A percentile compares a stretch with the other conserved stretches of the same genome.
Conservation (phyloP, 108 stramenopile species). For the Cyclotella sp. region DNA sequence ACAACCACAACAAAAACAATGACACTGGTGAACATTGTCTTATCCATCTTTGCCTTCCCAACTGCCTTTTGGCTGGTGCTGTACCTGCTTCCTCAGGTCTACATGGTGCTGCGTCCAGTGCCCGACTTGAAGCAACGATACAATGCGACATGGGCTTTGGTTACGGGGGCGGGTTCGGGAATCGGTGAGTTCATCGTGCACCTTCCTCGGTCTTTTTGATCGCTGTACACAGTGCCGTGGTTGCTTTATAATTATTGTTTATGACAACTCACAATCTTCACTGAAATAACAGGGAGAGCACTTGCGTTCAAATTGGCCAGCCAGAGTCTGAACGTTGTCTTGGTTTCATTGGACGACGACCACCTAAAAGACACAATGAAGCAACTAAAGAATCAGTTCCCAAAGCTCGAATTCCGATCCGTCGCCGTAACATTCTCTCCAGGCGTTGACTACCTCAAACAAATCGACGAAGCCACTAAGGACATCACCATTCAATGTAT, state of each 20-base stretch:
- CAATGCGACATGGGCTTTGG: slow-evolving; percentile 95
- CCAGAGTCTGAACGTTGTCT: slow-evolving; percentile 96
- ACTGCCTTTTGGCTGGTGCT: slow-evolving; percentile 80
- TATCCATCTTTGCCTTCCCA: slow-evolving; percentile 71
- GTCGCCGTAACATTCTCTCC: slow-evolving; percentile 92
- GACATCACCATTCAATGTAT: slow-evolving; percentile 90
- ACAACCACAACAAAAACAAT: slow-evolving; percentile 1
- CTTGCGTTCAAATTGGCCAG: slow-evolving; percentile 91
- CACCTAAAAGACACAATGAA: slow-evolving; percentile 87
- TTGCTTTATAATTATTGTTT: neutral
- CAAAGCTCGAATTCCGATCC: slow-evolving; percentile 83
- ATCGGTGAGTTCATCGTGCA: slow-evolving; percentile 82
- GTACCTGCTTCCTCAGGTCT: slow-evolving; percentile 86
- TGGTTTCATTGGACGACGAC: slow-evolving; percentile 95
- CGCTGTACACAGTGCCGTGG: no score
- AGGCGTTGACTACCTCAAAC: slow-evolving; percentile 86
- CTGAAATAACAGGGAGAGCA: slow-evolving; percentile 1
- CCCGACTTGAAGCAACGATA: slow-evolving; percentile 91
- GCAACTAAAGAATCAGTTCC: slow-evolving; percentile 77
- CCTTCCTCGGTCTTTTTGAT: neutral
- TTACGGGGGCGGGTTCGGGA: slow-evolving; percentile 95
- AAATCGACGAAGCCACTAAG: slow-evolving; percentile 85
- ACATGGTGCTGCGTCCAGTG: slow-evolving; percentile 73
- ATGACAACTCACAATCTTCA: neutral
- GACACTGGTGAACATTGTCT: slow-evolving; percentile 28